Evolutionary conservation across 2,329 filamentous ascomycete genomes (phyloP), one percentile per base, ranked within the genome.

Genomic region (Neofusicoccum ribis): DNA sequence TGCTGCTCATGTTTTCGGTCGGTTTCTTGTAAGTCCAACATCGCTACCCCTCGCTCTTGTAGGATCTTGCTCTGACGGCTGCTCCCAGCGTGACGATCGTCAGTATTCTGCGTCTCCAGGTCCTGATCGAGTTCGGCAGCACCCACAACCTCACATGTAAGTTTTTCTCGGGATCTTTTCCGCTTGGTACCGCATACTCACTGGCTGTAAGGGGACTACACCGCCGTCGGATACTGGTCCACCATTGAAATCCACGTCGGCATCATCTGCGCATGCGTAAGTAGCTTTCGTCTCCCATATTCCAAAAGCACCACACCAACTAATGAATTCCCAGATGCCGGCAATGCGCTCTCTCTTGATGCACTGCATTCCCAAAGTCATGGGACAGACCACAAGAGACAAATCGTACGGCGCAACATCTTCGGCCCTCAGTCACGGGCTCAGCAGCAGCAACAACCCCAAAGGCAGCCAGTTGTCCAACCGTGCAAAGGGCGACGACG

Each of bases 71-170:
- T 3, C 56, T 62, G 23, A 62, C 46, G 3, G 7, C 14, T 3
- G 2, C 20, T 9, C 78, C 41, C 44, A 79, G 76, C 61, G 76
- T 79, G 49, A 79, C 77, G 2, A 66, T 80, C 12, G 71, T 79
- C 52, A 79, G 77, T 62, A 75, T 80, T 50, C 69, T 83, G 31
- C 79, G 81, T 15, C 72, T 83, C 2, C 73, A 76, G 9, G 78
- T 77, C 7, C 73, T 83, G n/a, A 76, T 82, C 54, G 66, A 72
- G 39, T 82, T 83, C 65, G 78, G 76, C 8, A 73, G 70, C 41
- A 80, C 80, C 2, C 56, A 68, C 0, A 82, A 83, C 67, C 68
- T 79, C 27, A 76, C 73, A 39, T 79, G 76, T 63, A 44, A 63
- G 60, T 27, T 49, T 5, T 8, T 6, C 11, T 23, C 31, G 7